Evolutionary conservation across 2,329 filamentous ascomycete genomes (phyloP), one percentile per base, ranked within the genome.

Genomic region (Colletotrichum sublineola): DNA sequence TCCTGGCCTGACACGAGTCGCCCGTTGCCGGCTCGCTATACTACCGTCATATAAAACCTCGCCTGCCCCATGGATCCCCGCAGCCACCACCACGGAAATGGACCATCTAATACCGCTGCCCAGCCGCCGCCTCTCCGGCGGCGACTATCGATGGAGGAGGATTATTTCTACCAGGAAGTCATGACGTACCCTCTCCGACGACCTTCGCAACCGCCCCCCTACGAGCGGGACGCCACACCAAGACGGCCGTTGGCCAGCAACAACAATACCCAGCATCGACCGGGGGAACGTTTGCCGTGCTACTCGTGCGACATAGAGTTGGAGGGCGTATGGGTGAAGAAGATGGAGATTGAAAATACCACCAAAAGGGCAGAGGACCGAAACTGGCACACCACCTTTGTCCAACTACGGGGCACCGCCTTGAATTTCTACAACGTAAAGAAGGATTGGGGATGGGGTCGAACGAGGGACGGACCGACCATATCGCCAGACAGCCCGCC

Each of bases 391-490:
- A 85, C 88, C 67, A 86, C 89, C 31, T 92, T 90, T 73, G 89
- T 90, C 24, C 84, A 89, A 8, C 84, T 95, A 38, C 88, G 89
- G 76, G 93, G 93, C 12, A 94, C 93, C 0, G 87, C 91, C 52
- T 85, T 95, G 75, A 88, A 87, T 77, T 82, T 95, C 38, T 86
- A 94, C 82, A 86, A 88, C 63, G 85, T 88, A 66, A 93, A 92
- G 81, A 87, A 87, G 75, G 85, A 88, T 63, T 85, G 87, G 77
- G 84, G 83, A 38, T 85, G 85, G 82, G 86, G 86, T 71, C 83
- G 82, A 77, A 84, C 81, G 68, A 80, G 78, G 73, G 82, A 81
- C 58, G 86, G 85, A 1, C 85, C 86, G 3, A 84, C 84, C 24
- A 82, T 87, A 71, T 84, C 82, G 73, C 84, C 85, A 24, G 86